Conservation (phyloP, 331 rosid genomes). For the Phaseolus coccineus region DNA sequence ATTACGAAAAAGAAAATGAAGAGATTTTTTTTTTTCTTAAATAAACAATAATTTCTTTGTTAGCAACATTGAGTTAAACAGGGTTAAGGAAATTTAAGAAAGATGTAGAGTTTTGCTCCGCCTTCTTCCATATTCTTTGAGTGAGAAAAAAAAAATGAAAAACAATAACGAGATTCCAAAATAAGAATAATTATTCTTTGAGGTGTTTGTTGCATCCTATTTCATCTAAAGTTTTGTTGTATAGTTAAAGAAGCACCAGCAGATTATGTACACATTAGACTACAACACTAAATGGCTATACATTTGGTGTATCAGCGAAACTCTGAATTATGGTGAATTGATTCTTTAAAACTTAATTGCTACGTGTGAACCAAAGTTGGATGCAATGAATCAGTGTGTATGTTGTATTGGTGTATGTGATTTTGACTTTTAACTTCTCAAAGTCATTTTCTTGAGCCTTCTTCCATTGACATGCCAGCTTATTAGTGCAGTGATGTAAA, state of each 20-base stretch:
- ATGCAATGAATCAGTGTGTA: conserved; percentile 5
- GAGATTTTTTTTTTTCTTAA: background rate
- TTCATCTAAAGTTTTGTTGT: background rate
- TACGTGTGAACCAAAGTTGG: conserved; percentile 18
- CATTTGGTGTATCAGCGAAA: background rate
- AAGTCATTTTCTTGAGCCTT: conserved; percentile 7
- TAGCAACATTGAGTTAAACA: no score
- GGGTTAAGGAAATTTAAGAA: no score
- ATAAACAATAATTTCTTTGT: no score
- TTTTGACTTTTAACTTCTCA: conserved; percentile 4
- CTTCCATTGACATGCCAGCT: background rate
- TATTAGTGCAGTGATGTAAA: background rate
- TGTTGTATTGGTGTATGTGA: background rate
- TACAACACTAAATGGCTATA: background rate
- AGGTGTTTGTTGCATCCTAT: no score
- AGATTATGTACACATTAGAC: background rate
- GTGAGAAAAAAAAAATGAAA: no score
- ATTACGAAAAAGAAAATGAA: background rate
- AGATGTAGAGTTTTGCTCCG: no score
- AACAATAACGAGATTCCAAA: no score
- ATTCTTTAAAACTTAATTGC: background rate
- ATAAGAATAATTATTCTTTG: no score
- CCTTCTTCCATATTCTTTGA: no score
- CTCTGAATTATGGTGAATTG: conserved; percentile 6
- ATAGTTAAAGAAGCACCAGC: background rate